Conservation (phyloP, 805 yeast species). For the Millerago galiae region DNA sequence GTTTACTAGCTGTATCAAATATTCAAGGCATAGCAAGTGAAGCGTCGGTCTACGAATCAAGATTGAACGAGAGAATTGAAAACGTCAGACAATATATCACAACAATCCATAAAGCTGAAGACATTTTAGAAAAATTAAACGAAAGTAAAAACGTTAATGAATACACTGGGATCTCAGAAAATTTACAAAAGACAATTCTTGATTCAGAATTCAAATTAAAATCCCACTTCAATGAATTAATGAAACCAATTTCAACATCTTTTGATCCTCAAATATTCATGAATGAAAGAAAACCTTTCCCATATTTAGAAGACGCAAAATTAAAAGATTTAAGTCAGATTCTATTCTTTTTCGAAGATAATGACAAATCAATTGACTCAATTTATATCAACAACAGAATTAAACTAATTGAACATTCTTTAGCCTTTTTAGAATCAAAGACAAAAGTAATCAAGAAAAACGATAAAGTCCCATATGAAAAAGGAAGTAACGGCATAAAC, state of each 20-base stretch:
- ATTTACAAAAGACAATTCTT: constrained; percentile 48
- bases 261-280: constrained; percentile 40
- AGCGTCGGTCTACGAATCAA: constrained; percentile 35
- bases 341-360: constrained; percentile 37
- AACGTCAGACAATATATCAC: constrained; percentile 31
- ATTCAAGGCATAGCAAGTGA: constrained; percentile 44
- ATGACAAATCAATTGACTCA: constrained; percentile 25
- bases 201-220: constrained; percentile 52
- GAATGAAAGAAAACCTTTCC: constrained; percentile 35
- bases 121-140: constrained; percentile 32
- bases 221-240: constrained; percentile 39
- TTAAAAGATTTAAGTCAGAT: constrained; percentile 35
- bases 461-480: constrained; percentile 47
- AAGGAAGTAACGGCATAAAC: constrained; percentile 53
- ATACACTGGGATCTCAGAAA: constrained; percentile 63
- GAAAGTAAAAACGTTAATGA: constrained; percentile 33
- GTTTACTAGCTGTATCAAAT: constrained; percentile 40
- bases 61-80: constrained; percentile 27
- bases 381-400: constrained; percentile 37
- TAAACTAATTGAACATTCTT: constrained; percentile 33
- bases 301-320: constrained; percentile 31
- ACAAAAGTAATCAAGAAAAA: constrained; percentile 34
- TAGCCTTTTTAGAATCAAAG: constrained; percentile 41
- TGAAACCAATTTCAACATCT: constrained; percentile 34
- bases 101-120: constrained; percentile 38